Percentiles rank a stretch among this genome's conserved stretches.
These are phyloP conservation scores for Xylaria bambusicola DNA, from an alignment of 495 filamentous ascomycete species.

Conservation along the genomic window DNA sequence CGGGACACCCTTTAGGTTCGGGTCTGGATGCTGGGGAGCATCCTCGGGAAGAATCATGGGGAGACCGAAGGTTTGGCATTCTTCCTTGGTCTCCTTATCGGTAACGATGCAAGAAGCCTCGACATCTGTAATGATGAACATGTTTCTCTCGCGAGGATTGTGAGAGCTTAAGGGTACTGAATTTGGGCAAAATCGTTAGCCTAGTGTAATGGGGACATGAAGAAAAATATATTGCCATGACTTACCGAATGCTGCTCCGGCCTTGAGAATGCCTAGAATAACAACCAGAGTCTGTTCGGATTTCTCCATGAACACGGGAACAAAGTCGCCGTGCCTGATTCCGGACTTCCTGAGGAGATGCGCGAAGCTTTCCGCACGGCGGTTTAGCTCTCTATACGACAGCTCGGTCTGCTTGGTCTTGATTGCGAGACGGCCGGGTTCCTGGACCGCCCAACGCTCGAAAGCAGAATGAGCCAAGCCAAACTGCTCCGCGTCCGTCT, in stretches of 20 bases:
- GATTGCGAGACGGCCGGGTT: too few species aligned
- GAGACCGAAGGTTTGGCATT: background rate
- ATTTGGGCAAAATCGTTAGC: too few species aligned
- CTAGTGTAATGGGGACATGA: constrained; percentile 59
- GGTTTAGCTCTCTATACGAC: background rate
- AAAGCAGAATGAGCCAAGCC: too few species aligned
- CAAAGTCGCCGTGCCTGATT: constrained; percentile 33
- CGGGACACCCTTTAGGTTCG: background rate
- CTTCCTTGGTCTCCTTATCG: background rate
- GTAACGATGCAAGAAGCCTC: background rate
- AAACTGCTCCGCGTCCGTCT: too few species aligned
- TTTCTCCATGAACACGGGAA: constrained; percentile 61
- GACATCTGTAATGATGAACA: background rate
- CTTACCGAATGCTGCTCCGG: constrained; percentile 60
- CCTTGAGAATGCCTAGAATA: constrained; percentile 57
- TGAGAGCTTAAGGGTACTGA: background rate
- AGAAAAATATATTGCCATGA: too few species aligned
- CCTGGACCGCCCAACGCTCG: too few species aligned
- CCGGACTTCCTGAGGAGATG: constrained; percentile 3
- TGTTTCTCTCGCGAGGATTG: too few species aligned
- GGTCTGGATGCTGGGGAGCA: background rate
- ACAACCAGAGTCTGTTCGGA: constrained; percentile 51
- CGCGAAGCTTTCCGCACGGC: background rate
- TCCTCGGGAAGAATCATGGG: too few species aligned
- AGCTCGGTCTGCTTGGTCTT: too few species aligned